A percentile compares a stretch with the other conserved stretches of the same genome.
Evolutionary conservation across 1,284 basidiomycete genomes (phyloP).

Genomic region (Boletus calvinii): DNA sequence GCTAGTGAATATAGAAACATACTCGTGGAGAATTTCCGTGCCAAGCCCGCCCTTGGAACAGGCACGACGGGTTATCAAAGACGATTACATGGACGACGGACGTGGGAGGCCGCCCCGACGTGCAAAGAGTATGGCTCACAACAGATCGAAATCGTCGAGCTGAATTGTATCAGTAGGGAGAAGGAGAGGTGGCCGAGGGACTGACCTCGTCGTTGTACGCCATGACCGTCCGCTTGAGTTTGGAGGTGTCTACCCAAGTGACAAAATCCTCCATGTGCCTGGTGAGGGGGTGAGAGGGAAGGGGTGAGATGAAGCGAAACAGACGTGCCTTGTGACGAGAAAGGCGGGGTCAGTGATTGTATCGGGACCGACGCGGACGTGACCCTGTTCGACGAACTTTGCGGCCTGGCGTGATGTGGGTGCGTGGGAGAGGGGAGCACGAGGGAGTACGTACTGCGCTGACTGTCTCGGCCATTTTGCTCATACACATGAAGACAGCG

Average conservation of each 20-base stretch:
- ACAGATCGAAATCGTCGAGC: constrained; percentile 89
- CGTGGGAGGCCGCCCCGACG: not conserved
- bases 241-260: constrained; percentile 98
- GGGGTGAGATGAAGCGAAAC: not conserved
- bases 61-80: not conserved
- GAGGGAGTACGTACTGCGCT: constrained; percentile 69
- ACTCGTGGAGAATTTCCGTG: not conserved
- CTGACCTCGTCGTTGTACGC: constrained; percentile 94
- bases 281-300: constrained; percentile 12
- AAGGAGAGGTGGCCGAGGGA: not conserved
- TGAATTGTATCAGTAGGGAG: constrained; percentile 33
- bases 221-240: constrained; percentile 95
- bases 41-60: constrained; percentile 6
- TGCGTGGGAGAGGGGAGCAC: constrained; percentile 1
- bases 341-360: constrained; percentile 96
- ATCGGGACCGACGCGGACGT: constrained; percentile 95
- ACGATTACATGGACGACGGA: no score
- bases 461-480: constrained; percentile 96
- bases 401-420: constrained; percentile 63
- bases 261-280: constrained; percentile 99
- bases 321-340: constrained; percentile 79
- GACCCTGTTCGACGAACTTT: constrained; percentile 97
- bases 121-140: constrained; percentile 43
- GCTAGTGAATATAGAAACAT: not conserved
- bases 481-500: constrained; percentile 89